Conservation (phyloP, 2,329 filamentous ascomycete genomes). For the Neonectria sp. region DNA sequence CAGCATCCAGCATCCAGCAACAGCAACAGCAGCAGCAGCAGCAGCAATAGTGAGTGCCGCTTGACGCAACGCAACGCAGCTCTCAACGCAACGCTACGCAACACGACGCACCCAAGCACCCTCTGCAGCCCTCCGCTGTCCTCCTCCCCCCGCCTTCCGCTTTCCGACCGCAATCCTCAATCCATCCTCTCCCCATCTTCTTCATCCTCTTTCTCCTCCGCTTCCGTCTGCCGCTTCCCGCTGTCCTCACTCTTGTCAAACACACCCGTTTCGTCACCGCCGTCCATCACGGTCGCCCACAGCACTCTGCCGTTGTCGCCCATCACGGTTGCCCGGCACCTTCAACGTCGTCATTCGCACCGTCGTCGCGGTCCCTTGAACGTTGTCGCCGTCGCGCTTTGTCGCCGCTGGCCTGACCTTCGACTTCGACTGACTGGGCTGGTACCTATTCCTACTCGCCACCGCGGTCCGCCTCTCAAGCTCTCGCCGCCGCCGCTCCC, state of each 20-base stretch:
- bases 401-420: slow-evolving; percentile 34
- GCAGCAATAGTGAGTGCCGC: slow-evolving; percentile 27
- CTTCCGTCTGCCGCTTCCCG: slow-evolving; percentile 27
- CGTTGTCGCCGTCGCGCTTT: slow-evolving; percentile 7
- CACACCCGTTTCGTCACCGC: slow-evolving; percentile 23
- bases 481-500: slow-evolving; percentile 34
- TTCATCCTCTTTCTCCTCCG: slow-evolving; percentile 22
- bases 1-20: background rate
- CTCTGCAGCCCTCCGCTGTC: slow-evolving; percentile 43
- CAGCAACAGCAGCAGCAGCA: slow-evolving; percentile 8
- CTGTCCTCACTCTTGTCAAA: slow-evolving; percentile 21
- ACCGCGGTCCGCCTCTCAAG: slow-evolving; percentile 35
- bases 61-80: slow-evolving; percentile 36
- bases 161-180: slow-evolving; percentile 38
- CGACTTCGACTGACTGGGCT: slow-evolving; percentile 28
- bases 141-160: slow-evolving; percentile 38
- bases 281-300: background rate
- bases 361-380: background rate
- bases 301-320: background rate
- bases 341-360: background rate
- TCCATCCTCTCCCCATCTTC: slow-evolving; percentile 31
- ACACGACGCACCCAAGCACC: slow-evolving; percentile 36
- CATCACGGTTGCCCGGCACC: background rate
- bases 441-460: slow-evolving; percentile 38
- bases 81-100: slow-evolving; percentile 37